Evolutionary conservation across 768 basidiomycete genomes (phyloP).

Genomic region (Strobilomyces dryophilus): DNA sequence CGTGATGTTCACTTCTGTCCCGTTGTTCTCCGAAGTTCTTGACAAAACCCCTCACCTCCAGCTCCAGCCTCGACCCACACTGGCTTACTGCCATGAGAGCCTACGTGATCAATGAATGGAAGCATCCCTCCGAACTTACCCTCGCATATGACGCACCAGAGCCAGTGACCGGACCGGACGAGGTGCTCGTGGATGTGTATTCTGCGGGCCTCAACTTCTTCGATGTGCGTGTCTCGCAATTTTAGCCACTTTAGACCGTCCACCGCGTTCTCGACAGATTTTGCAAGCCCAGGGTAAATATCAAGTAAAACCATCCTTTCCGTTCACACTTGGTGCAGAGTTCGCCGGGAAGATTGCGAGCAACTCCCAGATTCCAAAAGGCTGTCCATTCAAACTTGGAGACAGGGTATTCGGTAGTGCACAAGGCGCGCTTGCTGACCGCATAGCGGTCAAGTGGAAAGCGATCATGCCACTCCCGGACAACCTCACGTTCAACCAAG

Average conservation of each 20-base stretch:
- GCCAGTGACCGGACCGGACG: constrained; percentile 44
- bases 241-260: constrained; percentile 7
- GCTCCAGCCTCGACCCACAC: not conserved
- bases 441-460: constrained; percentile 51
- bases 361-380: constrained; percentile 71
- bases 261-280: constrained; percentile 43
- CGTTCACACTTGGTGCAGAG: constrained; percentile 82
- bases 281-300: constrained; percentile 89
- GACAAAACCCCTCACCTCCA: not conserved
- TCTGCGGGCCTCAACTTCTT: constrained; percentile 78
- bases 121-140: constrained; percentile 61
- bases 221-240: constrained; percentile 39
- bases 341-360: constrained; percentile 75
- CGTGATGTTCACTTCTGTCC: not conserved
- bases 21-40: not conserved
- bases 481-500: constrained; percentile 77
- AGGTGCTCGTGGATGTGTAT: constrained; percentile 74
- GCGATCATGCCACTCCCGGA: constrained; percentile 66
- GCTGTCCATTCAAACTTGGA: constrained; percentile 75
- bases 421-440: constrained; percentile 81
- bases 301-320: constrained; percentile 77
- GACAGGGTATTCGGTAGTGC: constrained; percentile 84
- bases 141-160: constrained; percentile 53
- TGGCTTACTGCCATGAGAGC: constrained; percentile 61
- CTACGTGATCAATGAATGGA: constrained; percentile 67